Evolutionary conservation across 2,329 filamentous ascomycete species (phyloP).

Genomic region (Xylariaceae sp.): DNA sequence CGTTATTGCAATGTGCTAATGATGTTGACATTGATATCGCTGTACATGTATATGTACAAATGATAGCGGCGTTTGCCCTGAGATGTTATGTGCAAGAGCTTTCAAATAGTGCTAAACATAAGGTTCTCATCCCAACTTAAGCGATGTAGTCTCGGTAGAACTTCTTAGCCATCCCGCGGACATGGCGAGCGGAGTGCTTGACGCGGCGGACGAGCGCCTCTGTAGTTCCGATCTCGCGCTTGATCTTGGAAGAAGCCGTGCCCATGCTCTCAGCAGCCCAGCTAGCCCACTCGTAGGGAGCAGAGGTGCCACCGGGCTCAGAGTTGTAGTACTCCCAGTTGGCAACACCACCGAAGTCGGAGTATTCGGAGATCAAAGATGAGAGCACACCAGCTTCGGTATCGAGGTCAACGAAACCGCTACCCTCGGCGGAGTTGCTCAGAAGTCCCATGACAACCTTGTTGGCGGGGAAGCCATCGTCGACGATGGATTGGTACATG

Average conservation of each 20-base stretch:
- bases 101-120: background rate
- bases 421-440: conserved; percentile 71
- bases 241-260: conserved; percentile 14
- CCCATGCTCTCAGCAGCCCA: conserved; percentile 27
- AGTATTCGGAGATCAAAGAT: conserved; percentile 48
- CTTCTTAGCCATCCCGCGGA: conserved; percentile 25
- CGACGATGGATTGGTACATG: conserved; percentile 49
- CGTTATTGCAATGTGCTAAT: too few species aligned
- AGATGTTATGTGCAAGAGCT: background rate
- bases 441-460: conserved; percentile 78
- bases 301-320: conserved; percentile 56
- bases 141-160: conserved; percentile 27
- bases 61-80: too few species aligned
- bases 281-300: conserved; percentile 74
- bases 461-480: conserved; percentile 65
- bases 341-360: conserved; percentile 80
- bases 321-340: conserved; percentile 96
- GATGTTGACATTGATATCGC: too few species aligned
- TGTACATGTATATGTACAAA: too few species aligned
- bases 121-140: conserved; percentile 7
- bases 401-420: conserved; percentile 47
- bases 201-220: conserved; percentile 25
- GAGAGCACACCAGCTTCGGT: conserved; percentile 43
- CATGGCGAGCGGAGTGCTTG: conserved; percentile 22
- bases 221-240: conserved; percentile 22